Percentiles rank a stretch among this genome's conserved stretches.
Evolutionary conservation across 352 stramenopile genomes (phyloP).

Genomic region (Globisporangium nodosum): DNA sequence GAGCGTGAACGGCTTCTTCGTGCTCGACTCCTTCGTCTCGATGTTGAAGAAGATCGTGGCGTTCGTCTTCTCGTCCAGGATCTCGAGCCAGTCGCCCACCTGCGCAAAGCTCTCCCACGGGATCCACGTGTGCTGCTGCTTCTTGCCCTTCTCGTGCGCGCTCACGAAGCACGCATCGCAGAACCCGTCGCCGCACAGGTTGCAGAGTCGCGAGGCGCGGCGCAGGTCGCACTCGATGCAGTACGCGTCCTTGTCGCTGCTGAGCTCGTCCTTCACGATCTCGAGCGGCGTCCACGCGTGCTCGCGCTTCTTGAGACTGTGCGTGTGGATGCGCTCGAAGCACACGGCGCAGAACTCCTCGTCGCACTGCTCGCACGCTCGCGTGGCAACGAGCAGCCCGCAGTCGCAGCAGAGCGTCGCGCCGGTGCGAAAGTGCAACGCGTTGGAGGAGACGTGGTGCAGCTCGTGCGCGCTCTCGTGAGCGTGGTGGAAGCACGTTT

Average conservation of each 20-base stretch:
- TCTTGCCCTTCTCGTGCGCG: slow-evolving; percentile 52
- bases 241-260: slow-evolving; percentile 45
- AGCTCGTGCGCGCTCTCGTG: slow-evolving; percentile 44
- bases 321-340: slow-evolving; percentile 32
- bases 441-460: slow-evolving; percentile 28
- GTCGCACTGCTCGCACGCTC: slow-evolving; percentile 49
- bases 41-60: slow-evolving; percentile 66
- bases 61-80: slow-evolving; percentile 42
- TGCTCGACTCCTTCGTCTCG: slow-evolving; percentile 70
- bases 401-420: slow-evolving; percentile 57
- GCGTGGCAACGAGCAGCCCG: slow-evolving; percentile 26
- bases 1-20: slow-evolving; percentile 40
- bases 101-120: slow-evolving; percentile 43
- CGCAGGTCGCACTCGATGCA: slow-evolving; percentile 67
- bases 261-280: slow-evolving; percentile 50
- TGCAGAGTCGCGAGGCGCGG: slow-evolving; percentile 44
- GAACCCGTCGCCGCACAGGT: slow-evolving; percentile 74
- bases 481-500: slow-evolving; percentile 39
- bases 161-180: slow-evolving; percentile 52
- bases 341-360: slow-evolving; percentile 56
- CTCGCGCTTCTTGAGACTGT: slow-evolving; percentile 22
- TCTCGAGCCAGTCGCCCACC: slow-evolving; percentile 69
- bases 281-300: slow-evolving; percentile 41
- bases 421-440: slow-evolving; percentile 46
- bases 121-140: slow-evolving; percentile 57